Evolutionary conservation across 768 basidiomycete species (phyloP), one percentile per base, ranked within the genome.

Genomic region (Mycena indigotica): DNA sequence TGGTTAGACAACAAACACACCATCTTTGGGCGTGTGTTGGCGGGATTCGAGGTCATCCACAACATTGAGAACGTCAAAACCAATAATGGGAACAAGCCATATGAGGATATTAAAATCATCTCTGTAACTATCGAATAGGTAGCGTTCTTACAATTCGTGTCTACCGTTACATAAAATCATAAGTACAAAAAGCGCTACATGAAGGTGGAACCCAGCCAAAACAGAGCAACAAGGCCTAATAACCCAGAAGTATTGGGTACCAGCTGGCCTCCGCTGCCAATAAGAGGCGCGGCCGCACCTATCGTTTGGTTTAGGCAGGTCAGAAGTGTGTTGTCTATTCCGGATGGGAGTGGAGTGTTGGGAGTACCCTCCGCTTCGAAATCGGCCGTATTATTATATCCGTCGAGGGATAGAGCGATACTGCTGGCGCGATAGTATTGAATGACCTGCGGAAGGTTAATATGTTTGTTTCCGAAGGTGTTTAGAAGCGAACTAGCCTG

Each of bases 1-100:
- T 96, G 93, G 93, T 75, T 96, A 60, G 93, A 97, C 73, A 88
- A 84, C 72, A 93, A 92, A 65, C 88, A 91, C 69, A 96, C 93
- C 0, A 91, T 98, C 63, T 98, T 98, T 65, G 96, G 95, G 1
- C 84, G 94, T 23, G 92, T 92, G 13, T 76, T 89, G 30, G 86
- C 87, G 3, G 95, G 96, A 4, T 76, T 96, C 50, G 95, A 97
- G 71, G 89, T 96, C 25, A 82, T 97, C 3, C 93, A 96, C 65
- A 78, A 81, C 16, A 98, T 99, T 66, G 95, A 98, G 73, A 94
- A 93, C 65, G 91, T 89, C 55, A 91, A 91, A 71, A 84, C 84
- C 13, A 88, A 86, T 76, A 92, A 93, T 72, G 67, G 79, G 50
- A 94, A 95, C 68, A 94, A 93, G 70, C 93, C 94, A 15, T 93